Conservation (phyloP, 225 moss, liverwort and hornwort species). For the Lunularia cruciata region DNA sequence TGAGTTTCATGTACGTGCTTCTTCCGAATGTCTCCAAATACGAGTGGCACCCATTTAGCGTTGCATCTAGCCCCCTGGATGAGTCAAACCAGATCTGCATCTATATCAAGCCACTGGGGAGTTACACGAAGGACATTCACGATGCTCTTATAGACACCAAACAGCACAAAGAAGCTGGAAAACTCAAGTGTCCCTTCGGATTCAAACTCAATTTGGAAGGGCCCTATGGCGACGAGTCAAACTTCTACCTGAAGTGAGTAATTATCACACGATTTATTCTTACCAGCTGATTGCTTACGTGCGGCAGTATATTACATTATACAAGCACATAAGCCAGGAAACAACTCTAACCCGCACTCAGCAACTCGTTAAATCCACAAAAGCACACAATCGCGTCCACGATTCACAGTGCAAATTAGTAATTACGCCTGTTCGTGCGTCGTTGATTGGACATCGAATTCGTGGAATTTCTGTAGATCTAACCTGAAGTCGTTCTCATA, state of each 20-base stretch:
- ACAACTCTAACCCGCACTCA: too few species aligned
- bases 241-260: slow-evolving; percentile 43
- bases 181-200: slow-evolving; percentile 38
- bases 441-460: too few species aligned
- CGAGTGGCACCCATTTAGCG: slow-evolving; percentile 80
- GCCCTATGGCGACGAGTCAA: slow-evolving; percentile 58
- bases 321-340: too few species aligned
- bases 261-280: background rate
- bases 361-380: too few species aligned
- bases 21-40: slow-evolving; percentile 54
- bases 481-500: too few species aligned
- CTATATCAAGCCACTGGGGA: slow-evolving; percentile 68
- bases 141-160: slow-evolving; percentile 41
- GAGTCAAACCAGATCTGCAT: slow-evolving; percentile 47
- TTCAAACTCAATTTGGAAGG: slow-evolving; percentile 51
- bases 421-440: too few species aligned
- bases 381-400: too few species aligned
- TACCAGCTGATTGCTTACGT: too few species aligned
- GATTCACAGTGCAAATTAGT: too few species aligned
- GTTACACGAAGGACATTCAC: slow-evolving; percentile 24
- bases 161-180: slow-evolving; percentile 21
- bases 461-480: too few species aligned
- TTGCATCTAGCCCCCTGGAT: slow-evolving; percentile 60
- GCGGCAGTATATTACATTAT: too few species aligned
- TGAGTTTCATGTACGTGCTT: slow-evolving; percentile 62